phyloP scores from a whole-genome alignment of 495 filamentous ascomycete species.

The Friedmanniomyces endolithicus region DNA sequence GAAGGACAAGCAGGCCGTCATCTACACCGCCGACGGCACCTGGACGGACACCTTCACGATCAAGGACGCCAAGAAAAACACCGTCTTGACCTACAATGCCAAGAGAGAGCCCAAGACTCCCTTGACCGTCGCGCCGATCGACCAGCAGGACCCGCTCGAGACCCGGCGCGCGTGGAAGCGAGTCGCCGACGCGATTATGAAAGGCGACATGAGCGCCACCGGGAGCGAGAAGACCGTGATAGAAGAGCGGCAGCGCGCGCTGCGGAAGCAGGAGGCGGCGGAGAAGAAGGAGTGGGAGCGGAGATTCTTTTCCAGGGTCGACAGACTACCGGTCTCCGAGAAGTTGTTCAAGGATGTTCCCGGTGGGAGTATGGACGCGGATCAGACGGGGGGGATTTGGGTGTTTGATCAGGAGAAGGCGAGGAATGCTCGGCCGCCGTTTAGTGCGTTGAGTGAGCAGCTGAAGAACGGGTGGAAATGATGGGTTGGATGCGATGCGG shows the following conservation, averaged over 20 bases:
- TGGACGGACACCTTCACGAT: conserved; percentile 82
- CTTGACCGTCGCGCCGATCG: conserved; percentile 58
- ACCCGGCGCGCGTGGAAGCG: conserved; percentile 77
- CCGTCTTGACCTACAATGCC: conserved; percentile 59
- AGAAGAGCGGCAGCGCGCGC: conserved; percentile 76
- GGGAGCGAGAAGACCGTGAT: conserved; percentile 73
- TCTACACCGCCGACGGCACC: conserved; percentile 80
- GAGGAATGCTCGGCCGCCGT: conserved; percentile 33
- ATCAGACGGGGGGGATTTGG: conserved; percentile 81
- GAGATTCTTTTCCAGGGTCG: conserved; percentile 60
- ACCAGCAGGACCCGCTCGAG: conserved; percentile 78
- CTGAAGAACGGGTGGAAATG: conserved; percentile 20
- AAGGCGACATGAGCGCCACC: conserved; percentile 72
- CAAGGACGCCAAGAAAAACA: conserved; percentile 55
- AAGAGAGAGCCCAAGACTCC: conserved; percentile 48
- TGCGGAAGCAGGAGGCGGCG: conserved; percentile 67
- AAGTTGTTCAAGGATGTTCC: conserved; percentile 46
- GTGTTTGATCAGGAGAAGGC: conserved; percentile 61
- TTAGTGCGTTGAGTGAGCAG: conserved; percentile 17
- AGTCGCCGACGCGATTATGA: conserved; percentile 65
- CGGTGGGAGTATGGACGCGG: conserved; percentile 36
- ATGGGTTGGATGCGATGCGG: background rate
- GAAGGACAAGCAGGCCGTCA: conserved; percentile 57
- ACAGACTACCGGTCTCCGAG: conserved; percentile 45
- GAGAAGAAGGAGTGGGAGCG: conserved; percentile 73